These are phyloP conservation scores for Chalaropsis thielavioides DNA, from an alignment of 2,329 filamentous ascomycete genomes.

Conservation along the genomic window DNA sequence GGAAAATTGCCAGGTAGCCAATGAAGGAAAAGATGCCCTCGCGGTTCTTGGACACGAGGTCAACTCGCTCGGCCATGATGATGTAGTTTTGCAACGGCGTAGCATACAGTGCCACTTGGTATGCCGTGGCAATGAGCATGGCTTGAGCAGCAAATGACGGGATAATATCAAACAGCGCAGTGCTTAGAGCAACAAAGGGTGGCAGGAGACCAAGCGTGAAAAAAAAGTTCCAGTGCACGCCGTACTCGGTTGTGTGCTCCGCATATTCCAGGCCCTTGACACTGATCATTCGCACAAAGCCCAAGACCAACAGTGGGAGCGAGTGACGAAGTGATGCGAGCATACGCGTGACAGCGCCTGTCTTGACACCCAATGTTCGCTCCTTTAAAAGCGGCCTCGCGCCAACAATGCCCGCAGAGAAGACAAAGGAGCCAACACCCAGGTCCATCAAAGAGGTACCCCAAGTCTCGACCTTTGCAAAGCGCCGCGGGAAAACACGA, in stretches of 20 bases:
- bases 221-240: conserved; percentile 99
- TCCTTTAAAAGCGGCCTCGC: conserved; percentile 67
- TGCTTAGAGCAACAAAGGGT: conserved; percentile 74
- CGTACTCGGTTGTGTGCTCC: conserved; percentile 94
- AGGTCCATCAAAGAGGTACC: conserved; percentile 98
- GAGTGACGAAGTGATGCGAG: conserved; percentile 60
- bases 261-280: conserved; percentile 94
- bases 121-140: conserved; percentile 50
- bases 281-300: conserved; percentile 65
- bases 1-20: conserved; percentile 83
- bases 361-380: conserved; percentile 35
- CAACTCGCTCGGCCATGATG: conserved; percentile 61
- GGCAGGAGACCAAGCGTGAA: conserved; percentile 84
- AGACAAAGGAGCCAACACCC: conserved; percentile 94
- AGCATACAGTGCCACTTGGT: conserved; percentile 62
- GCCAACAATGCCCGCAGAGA: conserved; percentile 81
- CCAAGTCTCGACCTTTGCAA: conserved; percentile 98
- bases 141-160: conserved; percentile 67
- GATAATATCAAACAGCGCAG: conserved; percentile 52
- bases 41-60: conserved; percentile 75
- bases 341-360: conserved; percentile 44
- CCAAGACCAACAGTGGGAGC: conserved; percentile 65
- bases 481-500: conserved; percentile 76
- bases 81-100: conserved; percentile 72
- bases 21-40: conserved; percentile 93